Base-by-base conservation (phyloP, 345 rosid species). In the Gossypium mustelinum region DNA sequence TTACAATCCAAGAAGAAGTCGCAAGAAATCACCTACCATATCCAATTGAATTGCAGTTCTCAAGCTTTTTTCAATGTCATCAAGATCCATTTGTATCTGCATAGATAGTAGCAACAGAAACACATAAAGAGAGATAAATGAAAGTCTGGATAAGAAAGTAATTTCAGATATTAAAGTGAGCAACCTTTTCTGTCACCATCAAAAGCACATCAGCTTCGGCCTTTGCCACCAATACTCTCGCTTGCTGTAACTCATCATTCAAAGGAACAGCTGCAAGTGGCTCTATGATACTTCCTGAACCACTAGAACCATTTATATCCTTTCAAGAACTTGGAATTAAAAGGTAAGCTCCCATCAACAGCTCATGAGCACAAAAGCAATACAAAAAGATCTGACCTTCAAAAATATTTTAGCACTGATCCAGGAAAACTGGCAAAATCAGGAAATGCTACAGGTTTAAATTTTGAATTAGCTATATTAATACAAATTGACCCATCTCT, bases 151-250 rank as follows among this genome's bases (percentile, higher is more conserved):
- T 63, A 18, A 22, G 63, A 62, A 75, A 73, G 43, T 52, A 82
- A 7, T 70, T 68, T 71, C 44, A 81, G 74, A 39, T 39, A 60
- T 63, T 24, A 68, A 56, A 79, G 72, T 77, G 57, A 25, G 68
- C 73, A 60, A 92, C 98, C 95, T 89, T 89, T 82, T 88, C 87
- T 75, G 97, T 89, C 74, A 94, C 76, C 85, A 79, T 89, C 65
- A 87, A 67, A 70, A 92, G 97, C 82, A 91, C 89, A 13, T 87
- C 95, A 73, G 83, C 86, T 86, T 94, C 97, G 47, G 97, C 97
- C 85, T 86, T 85, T 67, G 93, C 84, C 77, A 85, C 90, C 67
- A 78, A 79, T 80, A 83, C 89, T 81, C 93, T 89, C 22, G 94
- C 95, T 76, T 76, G 85, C 81, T 91, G 89, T 80, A 94, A 81